Conservation (phyloP, 257 asterid species). For the Perilla frutescens region DNA sequence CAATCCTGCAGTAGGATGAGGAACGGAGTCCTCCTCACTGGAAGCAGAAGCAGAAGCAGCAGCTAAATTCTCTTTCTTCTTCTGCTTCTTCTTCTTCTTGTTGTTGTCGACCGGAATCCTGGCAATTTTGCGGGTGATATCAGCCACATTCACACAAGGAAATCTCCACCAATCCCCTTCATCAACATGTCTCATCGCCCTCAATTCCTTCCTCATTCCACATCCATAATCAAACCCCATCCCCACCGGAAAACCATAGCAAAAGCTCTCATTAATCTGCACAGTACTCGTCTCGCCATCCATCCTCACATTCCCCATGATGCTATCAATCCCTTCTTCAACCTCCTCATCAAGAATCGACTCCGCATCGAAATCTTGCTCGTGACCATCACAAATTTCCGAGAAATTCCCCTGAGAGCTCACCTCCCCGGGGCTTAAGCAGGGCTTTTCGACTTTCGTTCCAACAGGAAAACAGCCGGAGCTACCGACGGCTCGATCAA, state of each 20-base stretch:
- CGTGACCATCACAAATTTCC: constrained; percentile 39
- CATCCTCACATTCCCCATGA: constrained; percentile 63
- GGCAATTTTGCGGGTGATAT: constrained; percentile 48
- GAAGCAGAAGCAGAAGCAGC: constrained; percentile 16
- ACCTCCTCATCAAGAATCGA: constrained; percentile 77
- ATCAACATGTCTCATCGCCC: constrained; percentile 60
- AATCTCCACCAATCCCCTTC: constrained; percentile 76
- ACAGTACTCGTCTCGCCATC: constrained; percentile 20
- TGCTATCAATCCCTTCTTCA: constrained; percentile 78
- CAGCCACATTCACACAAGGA: constrained; percentile 56
- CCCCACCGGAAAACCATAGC: constrained; percentile 74
- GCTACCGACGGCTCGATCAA: constrained; percentile 26
- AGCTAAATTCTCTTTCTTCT: constrained; percentile 25
- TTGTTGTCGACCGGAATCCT: constrained; percentile 30
- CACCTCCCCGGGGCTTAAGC: constrained; percentile 62
- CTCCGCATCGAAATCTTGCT: constrained; percentile 66
- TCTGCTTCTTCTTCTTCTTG: constrained; percentile 19
- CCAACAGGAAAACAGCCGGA: constrained; percentile 38
- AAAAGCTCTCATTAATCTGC: constrained; percentile 25
- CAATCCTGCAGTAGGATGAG: constrained; percentile 43
- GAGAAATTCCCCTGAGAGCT: constrained; percentile 37
- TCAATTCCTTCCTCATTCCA: constrained; percentile 54
- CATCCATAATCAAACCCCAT: constrained; percentile 57
- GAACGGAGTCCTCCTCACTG: constrained; percentile 38
- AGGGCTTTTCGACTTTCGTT: constrained; percentile 45